These are phyloP conservation scores for Manihot esculenta DNA, from an alignment of 441 rosid genomes.

Conservation along the genomic window DNA sequence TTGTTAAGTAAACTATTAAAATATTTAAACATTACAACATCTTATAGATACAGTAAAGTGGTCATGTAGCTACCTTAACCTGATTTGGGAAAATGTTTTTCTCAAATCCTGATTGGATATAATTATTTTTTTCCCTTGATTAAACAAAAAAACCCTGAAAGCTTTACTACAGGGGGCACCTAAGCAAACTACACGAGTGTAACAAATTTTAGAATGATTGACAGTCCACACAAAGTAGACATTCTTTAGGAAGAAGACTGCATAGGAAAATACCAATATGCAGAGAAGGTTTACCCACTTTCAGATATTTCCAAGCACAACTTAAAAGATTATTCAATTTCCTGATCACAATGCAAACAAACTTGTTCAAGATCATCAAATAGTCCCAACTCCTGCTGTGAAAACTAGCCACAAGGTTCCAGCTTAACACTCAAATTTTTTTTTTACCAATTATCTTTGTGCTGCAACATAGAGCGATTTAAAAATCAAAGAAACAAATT, in stretches of 20 bases:
- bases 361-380: background rate
- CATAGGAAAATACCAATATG: background rate
- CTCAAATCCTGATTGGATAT: too few relatives aligned
- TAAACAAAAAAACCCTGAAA: too few relatives aligned
- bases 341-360: background rate
- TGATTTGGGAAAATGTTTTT: too few relatives aligned
- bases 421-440: background rate
- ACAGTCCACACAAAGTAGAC: too few relatives aligned
- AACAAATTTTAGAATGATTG: background rate
- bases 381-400: too few relatives aligned
- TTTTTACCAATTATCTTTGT: background rate
- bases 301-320: background rate
- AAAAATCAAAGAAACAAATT: background rate
- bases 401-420: too few relatives aligned
- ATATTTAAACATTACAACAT: too few relatives aligned
- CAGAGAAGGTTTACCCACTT: background rate
- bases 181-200: background rate
- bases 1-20: too few relatives aligned
- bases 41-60: too few relatives aligned
- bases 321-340: background rate
- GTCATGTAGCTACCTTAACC: too few relatives aligned
- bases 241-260: background rate
- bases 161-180: background rate
- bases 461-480: background rate
- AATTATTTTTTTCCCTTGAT: too few relatives aligned